Evolutionary conservation across 2,329 filamentous ascomycete species (phyloP).

Genomic region (Cordyceps fumosorosea): DNA sequence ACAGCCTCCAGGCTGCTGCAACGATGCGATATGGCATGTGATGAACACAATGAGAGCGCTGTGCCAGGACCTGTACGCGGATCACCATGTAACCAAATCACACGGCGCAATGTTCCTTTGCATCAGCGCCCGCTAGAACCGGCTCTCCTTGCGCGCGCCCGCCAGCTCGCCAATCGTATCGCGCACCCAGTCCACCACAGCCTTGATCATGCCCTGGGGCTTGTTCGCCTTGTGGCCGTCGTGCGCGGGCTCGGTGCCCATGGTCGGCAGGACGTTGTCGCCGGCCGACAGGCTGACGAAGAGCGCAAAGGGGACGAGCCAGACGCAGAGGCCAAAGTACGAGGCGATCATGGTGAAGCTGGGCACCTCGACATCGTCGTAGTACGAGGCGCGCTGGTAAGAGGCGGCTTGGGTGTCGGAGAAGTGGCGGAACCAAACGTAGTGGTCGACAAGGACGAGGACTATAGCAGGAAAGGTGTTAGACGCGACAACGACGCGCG

Average conservation of each 20-base stretch:
- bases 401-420: conserved; percentile 54
- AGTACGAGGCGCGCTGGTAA: conserved; percentile 54
- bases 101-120: not conserved
- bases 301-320: conserved; percentile 90
- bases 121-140: conserved; percentile 14
- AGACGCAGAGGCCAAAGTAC: conserved; percentile 94
- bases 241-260: conserved; percentile 59
- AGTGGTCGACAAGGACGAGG: conserved; percentile 85
- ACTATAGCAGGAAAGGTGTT: conserved; percentile 35
- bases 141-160: conserved; percentile 22
- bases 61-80: not conserved
- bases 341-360: conserved; percentile 91
- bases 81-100: not conserved
- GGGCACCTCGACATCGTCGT: conserved; percentile 60
- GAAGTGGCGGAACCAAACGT: conserved; percentile 93
- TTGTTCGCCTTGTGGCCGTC: conserved; percentile 29
- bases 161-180: conserved; percentile 43
- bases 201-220: conserved; percentile 61
- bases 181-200: conserved; percentile 52
- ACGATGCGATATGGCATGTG: not conserved
- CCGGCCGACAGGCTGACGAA: conserved; percentile 92
- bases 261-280: conserved; percentile 90
- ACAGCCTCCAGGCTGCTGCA: not conserved
- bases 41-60: not conserved
- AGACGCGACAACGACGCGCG: not conserved